phyloP scores from a whole-genome alignment of 2,329 filamentous ascomycete genomes.

The Aspergillus uvarum region DNA sequence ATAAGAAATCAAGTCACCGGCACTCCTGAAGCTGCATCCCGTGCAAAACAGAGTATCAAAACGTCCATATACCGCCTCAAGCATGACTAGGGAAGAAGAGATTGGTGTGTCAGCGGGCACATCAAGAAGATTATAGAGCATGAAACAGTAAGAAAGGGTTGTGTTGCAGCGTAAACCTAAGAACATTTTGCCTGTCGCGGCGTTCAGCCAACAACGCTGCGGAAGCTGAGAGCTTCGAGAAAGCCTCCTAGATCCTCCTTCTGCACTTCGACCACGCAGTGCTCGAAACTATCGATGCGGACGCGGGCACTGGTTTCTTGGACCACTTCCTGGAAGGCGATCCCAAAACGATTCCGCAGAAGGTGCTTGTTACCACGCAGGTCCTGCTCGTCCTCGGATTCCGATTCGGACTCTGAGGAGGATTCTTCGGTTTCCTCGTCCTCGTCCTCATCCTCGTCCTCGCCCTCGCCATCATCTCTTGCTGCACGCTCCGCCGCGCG shows the following conservation, averaged over 20 bases:
- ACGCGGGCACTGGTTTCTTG: conserved; percentile 86
- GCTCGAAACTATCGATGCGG: conserved; percentile 93
- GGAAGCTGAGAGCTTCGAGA: conserved; percentile 86
- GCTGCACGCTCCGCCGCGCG: conserved; percentile 52
- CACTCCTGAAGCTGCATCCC: conserved; percentile 14
- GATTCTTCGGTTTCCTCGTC: conserved; percentile 60
- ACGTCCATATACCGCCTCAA: conserved; percentile 1
- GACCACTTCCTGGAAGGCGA: conserved; percentile 92
- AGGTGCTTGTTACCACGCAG: conserved; percentile 61
- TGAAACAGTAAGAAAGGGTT: conserved; percentile 1
- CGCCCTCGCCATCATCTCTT: conserved; percentile 52
- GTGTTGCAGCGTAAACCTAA: neutral
- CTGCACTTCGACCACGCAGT: conserved; percentile 95
- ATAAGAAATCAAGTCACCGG: neutral
- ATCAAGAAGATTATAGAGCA: conserved; percentile 3
- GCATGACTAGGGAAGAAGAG: conserved; percentile 9
- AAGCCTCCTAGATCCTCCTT: conserved; percentile 93
- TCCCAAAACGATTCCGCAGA: conserved; percentile 85
- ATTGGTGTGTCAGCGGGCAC: conserved; percentile 6
- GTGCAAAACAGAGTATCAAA: conserved; percentile 6
- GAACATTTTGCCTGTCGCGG: neutral
- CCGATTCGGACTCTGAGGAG: conserved; percentile 49
- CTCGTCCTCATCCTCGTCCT: conserved; percentile 55
- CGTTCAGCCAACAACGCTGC: conserved; percentile 68
- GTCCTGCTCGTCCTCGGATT: conserved; percentile 57